Evolutionary conservation across 2,329 filamentous ascomycete genomes (phyloP), one percentile per base, ranked within the genome.

Genomic region (Emmonsiellopsis sp.): DNA sequence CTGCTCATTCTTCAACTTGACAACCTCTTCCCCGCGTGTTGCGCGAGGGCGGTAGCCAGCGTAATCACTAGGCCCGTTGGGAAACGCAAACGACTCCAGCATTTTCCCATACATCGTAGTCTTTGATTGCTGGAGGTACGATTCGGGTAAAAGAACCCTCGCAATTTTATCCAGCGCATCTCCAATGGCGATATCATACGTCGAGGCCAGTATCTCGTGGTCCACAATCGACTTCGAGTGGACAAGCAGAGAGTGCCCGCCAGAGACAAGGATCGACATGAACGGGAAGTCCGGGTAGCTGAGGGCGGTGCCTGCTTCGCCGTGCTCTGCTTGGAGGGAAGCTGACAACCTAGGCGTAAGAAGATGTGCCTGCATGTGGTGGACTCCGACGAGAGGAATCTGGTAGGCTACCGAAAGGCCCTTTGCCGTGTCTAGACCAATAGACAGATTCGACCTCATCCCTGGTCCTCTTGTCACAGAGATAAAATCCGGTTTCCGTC

Each of bases 351-450:
- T 79, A 13, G 92, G 87, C 14, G 93, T 97, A 57, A 98, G 73
- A 14, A 93, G 86, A 69, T 98, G 93, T 9, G 91, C 93, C 68
- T 96, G 91, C 93, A 98, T 97, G 69, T 98, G 93, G 68, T 98
- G 87, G 1, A 96, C 87, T 0, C 84, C 93, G 1, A 97, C 68
- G 34, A 97, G 74, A 2, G 92, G 91, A 39, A 90, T 79, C 58
- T 83, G 79, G 88, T 88, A 95, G 39, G 88, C 90, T 17, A 87
- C 76, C 0, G 91, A 83, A 17, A 97, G 77, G 0, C 90, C 93
- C 70, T 97, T 97, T 14, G 89, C 93, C 21, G 84, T 85, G 64
- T 89, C 84, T 9, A 97, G 68, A 0, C 93, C 93, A 13, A 85
- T 83, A 17, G 83, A 79, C 33, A 98, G 77, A 62, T 88, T 89